Conservation (phyloP, 148 eudicot species). For the Dianthus caryophyllus region DNA sequence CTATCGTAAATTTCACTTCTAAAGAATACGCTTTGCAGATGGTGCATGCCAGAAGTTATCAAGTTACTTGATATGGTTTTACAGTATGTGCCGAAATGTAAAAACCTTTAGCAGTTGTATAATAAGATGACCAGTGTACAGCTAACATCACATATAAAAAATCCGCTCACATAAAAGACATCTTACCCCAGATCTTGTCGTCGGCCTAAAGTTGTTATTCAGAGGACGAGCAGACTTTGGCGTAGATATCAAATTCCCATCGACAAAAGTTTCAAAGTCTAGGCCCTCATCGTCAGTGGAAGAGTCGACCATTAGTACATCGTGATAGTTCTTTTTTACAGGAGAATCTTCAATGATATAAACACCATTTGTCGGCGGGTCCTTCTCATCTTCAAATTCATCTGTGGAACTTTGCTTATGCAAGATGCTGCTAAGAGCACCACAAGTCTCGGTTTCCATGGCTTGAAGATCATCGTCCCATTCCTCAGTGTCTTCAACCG, state of each 20-base stretch:
- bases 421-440: constrained; percentile 58
- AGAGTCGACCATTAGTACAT: constrained; percentile 55
- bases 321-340: constrained; percentile 27
- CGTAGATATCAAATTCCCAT: constrained; percentile 24
- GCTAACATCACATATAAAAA: neutral
- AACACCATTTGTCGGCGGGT: constrained; percentile 24
- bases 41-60: neutral
- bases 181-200: constrained; percentile 39
- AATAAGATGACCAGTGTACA: neutral
- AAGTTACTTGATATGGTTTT: neutral
- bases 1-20: too few relatives aligned
- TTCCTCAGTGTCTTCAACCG: constrained; percentile 74
- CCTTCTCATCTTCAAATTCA: constrained; percentile 24
- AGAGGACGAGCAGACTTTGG: constrained; percentile 18
- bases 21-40: neutral
- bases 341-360: constrained; percentile 53
- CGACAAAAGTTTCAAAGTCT: constrained; percentile 22
- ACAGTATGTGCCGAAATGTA: neutral
- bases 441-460: constrained; percentile 86
- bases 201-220: constrained; percentile 15
- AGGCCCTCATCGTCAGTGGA: constrained; percentile 60
- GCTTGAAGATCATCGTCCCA: constrained; percentile 97
- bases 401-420: constrained; percentile 35
- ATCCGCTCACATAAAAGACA: neutral
- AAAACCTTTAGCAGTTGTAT: neutral